Conservation (phyloP, 352 stramenopile genomes). For the Pythium inflatum region DNA sequence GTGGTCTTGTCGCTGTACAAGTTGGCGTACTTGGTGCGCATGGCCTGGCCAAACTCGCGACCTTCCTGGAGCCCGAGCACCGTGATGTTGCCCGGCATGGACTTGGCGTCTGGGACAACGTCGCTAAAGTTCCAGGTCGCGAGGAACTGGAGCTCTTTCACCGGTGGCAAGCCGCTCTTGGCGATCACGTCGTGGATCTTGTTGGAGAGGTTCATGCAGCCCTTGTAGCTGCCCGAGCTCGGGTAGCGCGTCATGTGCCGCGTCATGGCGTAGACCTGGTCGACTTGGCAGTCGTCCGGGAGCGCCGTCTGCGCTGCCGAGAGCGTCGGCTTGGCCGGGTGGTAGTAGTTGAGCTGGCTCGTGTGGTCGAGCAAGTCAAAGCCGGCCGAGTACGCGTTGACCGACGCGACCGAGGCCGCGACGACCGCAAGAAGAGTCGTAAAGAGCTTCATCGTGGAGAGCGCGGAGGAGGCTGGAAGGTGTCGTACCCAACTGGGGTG, state of each 20-base stretch:
- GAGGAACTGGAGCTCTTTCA: conserved; percentile 47
- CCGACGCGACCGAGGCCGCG: conserved; percentile 26
- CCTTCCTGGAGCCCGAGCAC: conserved; percentile 48
- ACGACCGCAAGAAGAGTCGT: conserved; percentile 11
- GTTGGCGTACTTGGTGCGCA: conserved; percentile 47
- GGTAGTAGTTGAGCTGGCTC: conserved; percentile 65
- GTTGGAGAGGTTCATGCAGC: conserved; percentile 37
- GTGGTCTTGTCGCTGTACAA: conserved; percentile 49
- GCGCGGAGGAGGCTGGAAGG: neutral
- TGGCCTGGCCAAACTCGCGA: conserved; percentile 40
- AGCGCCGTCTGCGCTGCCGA: conserved; percentile 44
- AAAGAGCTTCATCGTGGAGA: conserved; percentile 26
- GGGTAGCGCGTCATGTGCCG: conserved; percentile 64
- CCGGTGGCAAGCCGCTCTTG: conserved; percentile 34
- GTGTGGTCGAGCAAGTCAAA: conserved; percentile 67
- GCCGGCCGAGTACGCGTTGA: conserved; percentile 20
- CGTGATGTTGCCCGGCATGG: conserved; percentile 63
- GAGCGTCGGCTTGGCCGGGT: conserved; percentile 47
- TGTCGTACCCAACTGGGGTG: conserved; percentile 4
- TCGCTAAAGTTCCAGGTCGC: conserved; percentile 49
- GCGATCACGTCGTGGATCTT: conserved; percentile 40
- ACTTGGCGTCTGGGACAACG: conserved; percentile 38
- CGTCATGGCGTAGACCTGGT: conserved; percentile 54
- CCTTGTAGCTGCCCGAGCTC: conserved; percentile 55
- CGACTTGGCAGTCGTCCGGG: conserved; percentile 45